Evolutionary conservation across 306 rosid species (phyloP).

Genomic region (Morella rubra): DNA sequence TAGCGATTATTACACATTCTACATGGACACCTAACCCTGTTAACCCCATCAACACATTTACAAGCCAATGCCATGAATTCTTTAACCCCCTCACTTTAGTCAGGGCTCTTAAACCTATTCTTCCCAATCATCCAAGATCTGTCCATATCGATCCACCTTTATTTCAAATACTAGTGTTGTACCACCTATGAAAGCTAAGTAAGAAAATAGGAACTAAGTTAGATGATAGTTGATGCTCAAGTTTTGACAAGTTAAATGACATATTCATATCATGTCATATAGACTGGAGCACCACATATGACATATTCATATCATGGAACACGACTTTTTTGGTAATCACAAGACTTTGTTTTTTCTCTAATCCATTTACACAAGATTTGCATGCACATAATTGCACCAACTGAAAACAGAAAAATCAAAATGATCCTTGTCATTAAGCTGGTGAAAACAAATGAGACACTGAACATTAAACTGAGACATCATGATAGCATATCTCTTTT

Average conservation of each 20-base stretch:
- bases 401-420: not conserved
- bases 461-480: not conserved
- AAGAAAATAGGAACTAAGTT: constrained; percentile 33
- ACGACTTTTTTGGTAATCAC: constrained; percentile 18
- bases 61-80: too few species aligned
- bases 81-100: too few species aligned
- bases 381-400: not conserved
- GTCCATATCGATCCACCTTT: too few species aligned
- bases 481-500: not conserved
- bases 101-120: too few species aligned
- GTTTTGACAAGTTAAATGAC: not conserved
- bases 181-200: constrained; percentile 61
- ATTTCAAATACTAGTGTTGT: too few species aligned
- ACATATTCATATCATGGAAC: constrained; percentile 19
- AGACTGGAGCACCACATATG: not conserved
- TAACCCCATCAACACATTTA: too few species aligned
- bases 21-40: too few species aligned
- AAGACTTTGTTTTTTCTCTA: too few species aligned
- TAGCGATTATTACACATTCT: too few species aligned
- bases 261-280: too few species aligned
- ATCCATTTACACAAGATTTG: not conserved
- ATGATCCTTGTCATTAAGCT: not conserved
- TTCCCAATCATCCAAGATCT: too few species aligned
- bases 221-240: constrained; percentile 27
- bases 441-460: not conserved